Base-by-base conservation (phyloP, 2,329 filamentous ascomycete genomes). In the Thielaviopsis ethacetica region DNA sequence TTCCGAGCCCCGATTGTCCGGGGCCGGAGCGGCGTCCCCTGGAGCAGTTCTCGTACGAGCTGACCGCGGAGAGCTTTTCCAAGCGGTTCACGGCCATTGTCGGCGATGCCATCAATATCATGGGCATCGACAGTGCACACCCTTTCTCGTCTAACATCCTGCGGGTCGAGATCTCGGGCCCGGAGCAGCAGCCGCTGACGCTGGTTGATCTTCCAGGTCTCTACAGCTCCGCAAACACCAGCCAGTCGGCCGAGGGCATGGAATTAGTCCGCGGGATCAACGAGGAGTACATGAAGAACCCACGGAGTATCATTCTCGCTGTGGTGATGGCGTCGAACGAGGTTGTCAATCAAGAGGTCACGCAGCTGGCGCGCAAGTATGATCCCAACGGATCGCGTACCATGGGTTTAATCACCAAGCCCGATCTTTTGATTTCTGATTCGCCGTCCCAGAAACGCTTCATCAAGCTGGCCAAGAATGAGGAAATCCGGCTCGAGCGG, bases 181-280 rank as follows among this genome's bases (percentile, higher is more conserved):
- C 63, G 1, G 63, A 60, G 1, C 63, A 65, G 2, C 59, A 64
- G 2, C 70, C 74, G 26, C 67, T 77, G 3, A 76, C 73, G 0
- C 66, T 76, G 5, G 73, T 77, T 1, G 75, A 77, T 61, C 63
- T 76, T 2, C 74, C 73, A 1, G 73, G 75, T 1, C 63, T 76
- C 3, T 73, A 76, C 38, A 67, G 70, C 6, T 65, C 66, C 1
- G 61, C 68, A 10, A 69, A 67, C 30, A 66, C 69, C 7, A 65
- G 70, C 5, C 67, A 73, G 53, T 67, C 66, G 10, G 62, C 62
- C 0, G 58, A 61, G n/a, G 71, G 71, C 54, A 67, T 71, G 1
- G 60, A 69, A 10, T 60, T 67, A 5, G 68, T 76, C 1, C 54
- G 63, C 9, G 59, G 65, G 2, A 66, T 76, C 21, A 71, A 75